Evolutionary conservation across 129 eudicot species (phyloP).

Genomic region (Logfia minima): DNA sequence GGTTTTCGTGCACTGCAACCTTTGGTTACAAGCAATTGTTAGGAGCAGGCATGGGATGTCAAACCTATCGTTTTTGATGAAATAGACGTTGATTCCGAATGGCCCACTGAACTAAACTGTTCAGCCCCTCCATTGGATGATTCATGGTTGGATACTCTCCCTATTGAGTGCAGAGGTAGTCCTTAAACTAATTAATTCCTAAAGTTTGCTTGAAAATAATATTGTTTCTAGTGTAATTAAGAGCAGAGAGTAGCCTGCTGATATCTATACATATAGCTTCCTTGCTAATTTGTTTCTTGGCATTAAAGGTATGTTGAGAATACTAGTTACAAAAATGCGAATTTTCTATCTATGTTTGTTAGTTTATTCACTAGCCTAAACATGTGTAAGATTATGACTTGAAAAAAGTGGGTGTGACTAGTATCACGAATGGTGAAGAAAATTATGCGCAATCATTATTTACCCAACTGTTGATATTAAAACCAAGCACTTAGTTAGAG

Average conservation of each 20-base stretch:
- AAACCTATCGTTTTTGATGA: conserved; percentile 40
- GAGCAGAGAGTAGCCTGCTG: background rate
- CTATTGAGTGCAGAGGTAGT: conserved; percentile 25
- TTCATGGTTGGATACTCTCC: conserved; percentile 31
- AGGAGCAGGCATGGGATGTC: conserved; percentile 30
- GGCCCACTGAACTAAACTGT: conserved; percentile 38
- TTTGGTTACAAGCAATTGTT: conserved; percentile 46
- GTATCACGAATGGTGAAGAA: background rate
- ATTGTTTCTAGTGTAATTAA: background rate
- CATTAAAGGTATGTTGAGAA: background rate
- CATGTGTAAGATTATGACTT: too few relatives aligned
- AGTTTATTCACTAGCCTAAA: too few relatives aligned
- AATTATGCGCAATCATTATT: too few relatives aligned
- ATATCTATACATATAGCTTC: background rate
- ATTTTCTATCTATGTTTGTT: too few relatives aligned
- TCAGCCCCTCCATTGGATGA: conserved; percentile 39
- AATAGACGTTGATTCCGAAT: conserved; percentile 35
- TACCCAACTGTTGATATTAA: too few relatives aligned
- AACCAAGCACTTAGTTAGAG: background rate
- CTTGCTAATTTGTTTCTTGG: background rate
- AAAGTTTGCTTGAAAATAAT: background rate
- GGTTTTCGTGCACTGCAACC: conserved; percentile 45
- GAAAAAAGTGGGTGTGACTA: too few relatives aligned
- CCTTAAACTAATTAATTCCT: background rate
- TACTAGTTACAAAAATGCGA: background rate